Base-by-base conservation (phyloP, 1,139 yeast genomes). In the Keqinozyma sinolaborantium region DNA sequence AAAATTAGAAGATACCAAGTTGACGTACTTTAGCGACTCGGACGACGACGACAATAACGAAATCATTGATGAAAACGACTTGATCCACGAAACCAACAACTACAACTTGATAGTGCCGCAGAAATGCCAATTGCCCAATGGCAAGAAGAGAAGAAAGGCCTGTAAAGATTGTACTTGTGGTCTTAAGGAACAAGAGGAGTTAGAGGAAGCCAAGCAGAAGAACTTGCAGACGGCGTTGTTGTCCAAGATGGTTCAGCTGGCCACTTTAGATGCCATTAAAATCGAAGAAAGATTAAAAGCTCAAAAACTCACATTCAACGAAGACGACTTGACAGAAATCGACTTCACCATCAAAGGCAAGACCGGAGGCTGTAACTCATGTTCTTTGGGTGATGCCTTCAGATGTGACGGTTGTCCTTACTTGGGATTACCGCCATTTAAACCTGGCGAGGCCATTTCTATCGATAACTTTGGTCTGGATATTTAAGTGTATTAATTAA, bases 91-190 rank as follows among this genome's bases (percentile, higher is more conserved):
- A 12, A 36, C 54, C 4, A 38, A 40, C 12, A 53, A 52, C 16
- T 55, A 65, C 31, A 55, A 54, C 32, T 50, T 73, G 30, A 60
- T 72, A 24, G 56, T 68, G 10, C 80, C 81, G 11, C 58, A 64
- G 37, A 60, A 64, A 41, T 75, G 81, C 50, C 72, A 65, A 41
- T 18, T 18, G 10, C 66, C 73, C 19, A 62, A 58, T 26, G 90
- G 92, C 12, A 75, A 78, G 35, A 76, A 73, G 52, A 73, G 90
- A 59, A 78, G 84, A 64, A 83, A 74, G 58, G 95, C 98, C 0
- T 94, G 99, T 66, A 92, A 88, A 60, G 97, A 92, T 59, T 94
- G 98, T 58, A 83, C 97, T 0, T 94, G 99, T 67, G 98, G 98
- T 5, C 71, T 92, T 43, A 87, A 83, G 47, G 98, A 92, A 56